Evolutionary conservation across 2,329 filamentous ascomycete genomes (phyloP), one percentile per base, ranked within the genome.

Genomic region (Talaromyces sp.): DNA sequence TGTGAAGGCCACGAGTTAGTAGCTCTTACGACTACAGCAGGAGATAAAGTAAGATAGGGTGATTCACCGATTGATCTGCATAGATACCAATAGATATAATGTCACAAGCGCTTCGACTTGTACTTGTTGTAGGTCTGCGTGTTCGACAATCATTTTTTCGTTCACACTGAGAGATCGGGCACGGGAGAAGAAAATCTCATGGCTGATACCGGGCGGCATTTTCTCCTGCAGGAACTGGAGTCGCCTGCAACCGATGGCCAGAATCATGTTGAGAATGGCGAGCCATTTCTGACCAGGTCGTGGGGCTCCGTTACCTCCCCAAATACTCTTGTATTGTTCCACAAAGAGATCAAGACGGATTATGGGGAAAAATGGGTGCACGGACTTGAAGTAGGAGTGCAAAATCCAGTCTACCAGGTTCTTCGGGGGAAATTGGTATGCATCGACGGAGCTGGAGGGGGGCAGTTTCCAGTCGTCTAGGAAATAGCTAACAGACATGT

Each of bases 221-320:
- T 69, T 66, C 17, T 69, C 68, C 39, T 77, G 68, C 17, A 72
- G 69, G 7, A 79, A 68, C n/a, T 74, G 75, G 22, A 73, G 74
- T 65, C 79, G 77, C 37, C 74, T 75, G 65, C 77, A 78, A 2
- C 76, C 78, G 63, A 82, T 78, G 5, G 80, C 80, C 61, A 82
- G 79, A n/a, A 82, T 75, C 71, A 81, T 73, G 63, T 82, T 81
- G 61, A 82, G 63, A n/a, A 80, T 77, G 1, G 78, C 78, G 5
- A 81, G 70, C 77, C 77, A 79, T 64, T 75, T 74, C 27, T 67
- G 68, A 0, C 73, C 74, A 2, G 77, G 76, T n/a, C 66, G 68
- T 3, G 65, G 54, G n/a, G 62, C 67, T 31, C 68, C 22, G 17
- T 33, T 59, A 6, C 10, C 33, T 31, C 49, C 39, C 49, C 50